Conservation (phyloP, 352 stramenopile species). For the Lagenidium giganteum region DNA sequence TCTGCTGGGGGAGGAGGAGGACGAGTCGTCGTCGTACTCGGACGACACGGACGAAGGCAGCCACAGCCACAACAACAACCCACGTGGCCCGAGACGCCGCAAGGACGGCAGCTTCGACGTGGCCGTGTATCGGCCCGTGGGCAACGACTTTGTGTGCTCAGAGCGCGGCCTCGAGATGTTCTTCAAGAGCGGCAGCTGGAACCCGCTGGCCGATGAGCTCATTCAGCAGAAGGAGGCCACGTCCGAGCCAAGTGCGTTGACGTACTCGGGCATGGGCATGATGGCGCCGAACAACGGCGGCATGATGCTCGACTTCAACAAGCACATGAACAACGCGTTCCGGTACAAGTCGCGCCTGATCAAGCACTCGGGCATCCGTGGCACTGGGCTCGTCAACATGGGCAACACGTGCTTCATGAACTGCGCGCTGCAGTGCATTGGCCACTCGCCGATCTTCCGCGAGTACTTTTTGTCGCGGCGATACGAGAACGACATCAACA, state of each 20-base stretch:
- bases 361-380: constrained; percentile 32
- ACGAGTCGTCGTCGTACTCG: constrained; percentile 16
- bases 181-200: constrained; percentile 25
- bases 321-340: constrained; percentile 22
- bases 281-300: constrained; percentile 9
- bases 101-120: constrained; percentile 27
- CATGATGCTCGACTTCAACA: constrained; percentile 23
- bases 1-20: constrained; percentile 20
- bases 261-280: constrained; percentile 1
- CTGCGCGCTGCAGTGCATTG: constrained; percentile 90
- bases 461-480: constrained; percentile 94
- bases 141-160: constrained; percentile 57
- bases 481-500: constrained; percentile 92
- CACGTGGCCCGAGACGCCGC: no score
- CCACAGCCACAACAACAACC: no score
- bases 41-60: no score
- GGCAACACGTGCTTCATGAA: constrained; percentile 90
- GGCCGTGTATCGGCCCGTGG: constrained; percentile 39
- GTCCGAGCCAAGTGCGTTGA: no score
- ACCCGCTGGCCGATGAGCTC: constrained; percentile 7
- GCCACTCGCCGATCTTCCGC: constrained; percentile 90
- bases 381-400: constrained; percentile 72
- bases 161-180: constrained; percentile 32
- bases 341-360: constrained; percentile 23
- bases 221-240: no score